Evolutionary conservation across 176 grass and related monocot species (phyloP).

Genomic region (Raddia distichophylla): DNA sequence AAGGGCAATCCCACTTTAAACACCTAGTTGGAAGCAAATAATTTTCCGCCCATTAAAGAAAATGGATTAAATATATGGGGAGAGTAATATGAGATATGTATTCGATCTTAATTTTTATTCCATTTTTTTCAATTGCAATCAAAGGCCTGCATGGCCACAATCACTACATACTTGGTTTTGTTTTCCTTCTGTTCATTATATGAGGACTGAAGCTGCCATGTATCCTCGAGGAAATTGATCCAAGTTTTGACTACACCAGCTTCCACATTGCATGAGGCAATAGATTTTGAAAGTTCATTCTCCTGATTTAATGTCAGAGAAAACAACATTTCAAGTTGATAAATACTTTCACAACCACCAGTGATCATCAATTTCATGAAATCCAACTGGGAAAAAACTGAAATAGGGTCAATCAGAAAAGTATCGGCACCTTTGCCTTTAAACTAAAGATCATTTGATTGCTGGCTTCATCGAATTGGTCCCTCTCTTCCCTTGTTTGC

Average conservation of each 20-base stretch:
- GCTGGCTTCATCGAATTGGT: conserved; percentile 98
- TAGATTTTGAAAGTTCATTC: conserved; percentile 88
- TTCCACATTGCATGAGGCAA: conserved; percentile 88
- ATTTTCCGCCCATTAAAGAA: no score
- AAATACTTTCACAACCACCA: conserved; percentile 36
- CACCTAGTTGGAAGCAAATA: no score
- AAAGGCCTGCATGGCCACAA: background rate
- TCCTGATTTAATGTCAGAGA: conserved; percentile 53
- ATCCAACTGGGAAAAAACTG: conserved; percentile 29
- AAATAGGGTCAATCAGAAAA: conserved; percentile 37
- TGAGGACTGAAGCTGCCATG: conserved; percentile 85
- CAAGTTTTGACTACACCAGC: conserved; percentile 84
- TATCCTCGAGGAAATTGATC: conserved; percentile 99
- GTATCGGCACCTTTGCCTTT: conserved; percentile 69
- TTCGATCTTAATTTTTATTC: no score
- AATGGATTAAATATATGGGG: no score
- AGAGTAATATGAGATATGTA: no score
- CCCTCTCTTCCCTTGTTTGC: conserved; percentile 95
- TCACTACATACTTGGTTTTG: conserved; percentile 62
- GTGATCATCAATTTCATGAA: conserved; percentile 16
- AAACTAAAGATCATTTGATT: conserved; percentile 82
- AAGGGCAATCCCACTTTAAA: no score
- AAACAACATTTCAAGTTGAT: conserved; percentile 29
- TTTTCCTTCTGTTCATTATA: conserved; percentile 79
- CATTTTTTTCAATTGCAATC: no score